Base-by-base conservation (phyloP, 2,329 filamentous ascomycete genomes). In the Lithohypha guttulata region DNA sequence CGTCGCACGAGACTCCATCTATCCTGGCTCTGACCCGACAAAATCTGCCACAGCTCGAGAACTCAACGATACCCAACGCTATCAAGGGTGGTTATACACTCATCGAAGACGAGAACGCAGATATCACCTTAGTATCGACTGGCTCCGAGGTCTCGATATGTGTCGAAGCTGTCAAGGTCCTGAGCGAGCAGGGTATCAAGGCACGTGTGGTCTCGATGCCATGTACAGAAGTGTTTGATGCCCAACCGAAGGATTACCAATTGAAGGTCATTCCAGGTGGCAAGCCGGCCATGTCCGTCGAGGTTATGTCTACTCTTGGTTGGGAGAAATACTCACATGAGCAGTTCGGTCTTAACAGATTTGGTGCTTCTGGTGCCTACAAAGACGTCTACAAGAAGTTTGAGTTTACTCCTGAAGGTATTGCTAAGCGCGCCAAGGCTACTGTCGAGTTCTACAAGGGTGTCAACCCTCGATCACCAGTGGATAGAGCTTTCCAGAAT, bases 321-420 rank as follows among this genome's bases (percentile, higher is more conserved):
- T 98, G 91, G 91, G 87, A 96, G 77, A 83, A 89, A 66, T 98
- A 96, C 71, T 84, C 86, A 44, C 89, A 98, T 69, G 91, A 98
- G 78, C 91, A 98, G 72, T 98, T 98, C 59, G 91, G 91, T 62
- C 79, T 98, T 53, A 98, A 98, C 81, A 79, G 91, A 62, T 98
- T 98, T 66, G 91, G 91, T 78, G 89, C 89, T 53, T 93, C 84
- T 41, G 91, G 89, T 57, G 81, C 89, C 52, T 96, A 96, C 75
- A 89, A 89, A 80, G 81, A 96, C 57, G 86, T 98, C 46, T 98
- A 98, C 77, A 81, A 84, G 83, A 96, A 95, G 77, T 98, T 98
- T 69, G 91, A 96, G 68, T 96, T 98, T 73, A 98, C 89, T 34
- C 84, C 91, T 39, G 89, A 94, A 68, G 91, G 91, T 51, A 83